Conservation (phyloP, 495 filamentous ascomycete species). For the Penicillium manginii region DNA sequence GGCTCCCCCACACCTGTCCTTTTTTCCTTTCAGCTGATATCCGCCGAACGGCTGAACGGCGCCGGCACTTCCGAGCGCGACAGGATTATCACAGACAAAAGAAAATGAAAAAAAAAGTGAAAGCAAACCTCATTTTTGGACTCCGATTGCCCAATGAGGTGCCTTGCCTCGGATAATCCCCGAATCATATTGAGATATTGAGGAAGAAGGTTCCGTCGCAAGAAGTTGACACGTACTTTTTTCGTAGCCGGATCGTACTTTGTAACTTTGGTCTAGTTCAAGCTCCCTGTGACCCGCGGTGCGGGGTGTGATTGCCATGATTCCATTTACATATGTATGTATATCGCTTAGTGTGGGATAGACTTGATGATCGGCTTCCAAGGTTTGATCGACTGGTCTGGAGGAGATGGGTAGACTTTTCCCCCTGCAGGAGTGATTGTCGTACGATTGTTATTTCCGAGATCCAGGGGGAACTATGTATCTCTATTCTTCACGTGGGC, state of each 20-base stretch:
- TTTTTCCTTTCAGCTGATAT: background rate
- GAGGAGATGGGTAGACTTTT: background rate
- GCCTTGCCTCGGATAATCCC: slow-evolving; percentile 2
- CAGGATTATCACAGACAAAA: background rate
- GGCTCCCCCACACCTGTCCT: background rate
- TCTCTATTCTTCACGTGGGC: slow-evolving; percentile 2
- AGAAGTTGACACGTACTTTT: slow-evolving; percentile 6
- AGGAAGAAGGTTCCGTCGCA: background rate
- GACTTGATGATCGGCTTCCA: background rate
- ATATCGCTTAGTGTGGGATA: background rate
- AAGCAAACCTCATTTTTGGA: background rate
- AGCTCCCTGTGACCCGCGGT: background rate
- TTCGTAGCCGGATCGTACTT: background rate
- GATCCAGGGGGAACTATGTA: slow-evolving; percentile 2
- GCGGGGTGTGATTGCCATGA: background rate
- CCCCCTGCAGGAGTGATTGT: background rate
- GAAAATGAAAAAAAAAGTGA: background rate
- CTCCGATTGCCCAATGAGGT: background rate
- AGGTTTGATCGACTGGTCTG: background rate
- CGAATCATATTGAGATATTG: background rate
- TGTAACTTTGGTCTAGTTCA: background rate
- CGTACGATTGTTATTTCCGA: slow-evolving; percentile 5
- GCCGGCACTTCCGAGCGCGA: background rate
- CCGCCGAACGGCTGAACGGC: slow-evolving; percentile 4
- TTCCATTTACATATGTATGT: too few relatives aligned